phyloP scores from a whole-genome alignment of 192 early-diverging fungal genomes.

The Coemansia sp. region DNA sequence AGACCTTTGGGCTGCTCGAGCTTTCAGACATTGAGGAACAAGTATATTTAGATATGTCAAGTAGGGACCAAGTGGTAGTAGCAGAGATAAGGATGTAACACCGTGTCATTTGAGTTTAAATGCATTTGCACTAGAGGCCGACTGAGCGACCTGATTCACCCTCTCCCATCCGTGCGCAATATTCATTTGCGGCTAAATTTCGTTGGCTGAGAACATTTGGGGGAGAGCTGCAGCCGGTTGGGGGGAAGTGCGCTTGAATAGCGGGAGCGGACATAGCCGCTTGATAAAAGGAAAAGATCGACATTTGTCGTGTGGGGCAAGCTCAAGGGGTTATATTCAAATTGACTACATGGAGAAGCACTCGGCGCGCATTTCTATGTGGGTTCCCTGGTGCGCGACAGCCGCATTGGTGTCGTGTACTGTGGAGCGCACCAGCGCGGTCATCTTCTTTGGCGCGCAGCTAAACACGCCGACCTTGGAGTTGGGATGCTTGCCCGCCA shows the following conservation, averaged over 20 bases:
- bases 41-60: not conserved
- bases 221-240: not conserved
- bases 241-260: not conserved
- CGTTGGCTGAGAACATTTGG: not conserved
- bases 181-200: not conserved
- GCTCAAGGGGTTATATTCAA: not conserved
- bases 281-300: not conserved
- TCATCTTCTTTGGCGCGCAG: slow-evolving; percentile 45
- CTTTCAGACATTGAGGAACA: slow-evolving; percentile 21
- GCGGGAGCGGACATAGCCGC: not conserved
- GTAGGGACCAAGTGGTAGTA: not conserved
- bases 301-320: not conserved
- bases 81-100: not conserved
- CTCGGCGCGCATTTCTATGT: slow-evolving; percentile 52
- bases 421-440: slow-evolving; percentile 40
- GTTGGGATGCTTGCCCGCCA: slow-evolving; percentile 50
- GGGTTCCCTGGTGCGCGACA: slow-evolving; percentile 45
- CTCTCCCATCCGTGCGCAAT: not conserved
- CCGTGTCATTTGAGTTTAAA: not conserved
- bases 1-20: slow-evolving; percentile 38
- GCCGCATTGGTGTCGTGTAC: slow-evolving; percentile 52
- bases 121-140: not conserved
- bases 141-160: not conserved
- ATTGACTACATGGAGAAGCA: slow-evolving; percentile 41
- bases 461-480: slow-evolving; percentile 47